Conservation (phyloP, 257 asterid genomes). For the Nicotiana undulata region DNA sequence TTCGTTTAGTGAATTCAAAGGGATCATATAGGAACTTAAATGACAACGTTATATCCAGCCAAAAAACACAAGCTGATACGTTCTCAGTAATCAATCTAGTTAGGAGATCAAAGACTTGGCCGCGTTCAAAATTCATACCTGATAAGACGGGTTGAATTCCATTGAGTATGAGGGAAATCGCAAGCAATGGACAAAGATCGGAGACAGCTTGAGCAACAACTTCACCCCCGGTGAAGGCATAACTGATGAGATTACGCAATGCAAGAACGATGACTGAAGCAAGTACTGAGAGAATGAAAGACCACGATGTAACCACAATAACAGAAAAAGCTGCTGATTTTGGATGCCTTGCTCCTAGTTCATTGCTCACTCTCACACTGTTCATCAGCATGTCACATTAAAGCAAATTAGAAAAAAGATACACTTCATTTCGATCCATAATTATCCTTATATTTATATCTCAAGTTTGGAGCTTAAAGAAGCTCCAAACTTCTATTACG, state of each 20-base stretch:
- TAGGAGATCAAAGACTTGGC: neutral
- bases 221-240: conserved; percentile 32
- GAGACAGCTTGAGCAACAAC: conserved; percentile 26
- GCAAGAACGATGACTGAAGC: conserved; percentile 19
- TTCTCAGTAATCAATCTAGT: neutral
- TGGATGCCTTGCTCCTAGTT: conserved; percentile 71
- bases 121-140: conserved; percentile 2
- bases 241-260: conserved; percentile 46
- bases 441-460: neutral
- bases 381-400: neutral
- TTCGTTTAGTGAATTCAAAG: no score
- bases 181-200: conserved; percentile 24
- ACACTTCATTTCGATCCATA: neutral
- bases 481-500: no score
- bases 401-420: neutral
- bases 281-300: conserved; percentile 23
- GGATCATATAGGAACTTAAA: neutral
- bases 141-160: conserved; percentile 29
- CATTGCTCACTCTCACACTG: conserved; percentile 68
- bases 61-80: neutral
- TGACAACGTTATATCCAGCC: neutral
- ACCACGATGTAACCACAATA: conserved; percentile 32
- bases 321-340: conserved; percentile 66
- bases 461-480: no score
- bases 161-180: conserved; percentile 18